A percentile compares a stretch with the other conserved stretches of the same genome.
Evolutionary conservation across 2,329 filamentous ascomycete species (phyloP).

Genomic region (Diplodia seriata): DNA sequence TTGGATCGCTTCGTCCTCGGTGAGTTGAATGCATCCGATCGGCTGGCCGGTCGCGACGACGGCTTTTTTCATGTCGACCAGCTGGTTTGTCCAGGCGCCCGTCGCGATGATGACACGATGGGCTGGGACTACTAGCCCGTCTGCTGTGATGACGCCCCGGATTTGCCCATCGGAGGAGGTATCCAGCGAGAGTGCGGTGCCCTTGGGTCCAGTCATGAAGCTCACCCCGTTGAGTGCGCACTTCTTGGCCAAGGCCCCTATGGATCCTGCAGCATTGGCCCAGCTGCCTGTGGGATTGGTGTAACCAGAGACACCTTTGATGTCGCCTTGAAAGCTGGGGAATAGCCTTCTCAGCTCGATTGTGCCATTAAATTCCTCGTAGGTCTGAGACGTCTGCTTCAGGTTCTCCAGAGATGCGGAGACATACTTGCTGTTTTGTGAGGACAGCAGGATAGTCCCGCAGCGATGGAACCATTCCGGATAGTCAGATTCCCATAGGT

Average conservation of each 20-base stretch:
- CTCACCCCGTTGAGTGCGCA: conserved; percentile 33
- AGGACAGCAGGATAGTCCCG: background rate
- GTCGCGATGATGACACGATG: conserved; percentile 39
- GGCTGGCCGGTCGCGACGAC: conserved; percentile 34
- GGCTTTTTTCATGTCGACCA: conserved; percentile 33
- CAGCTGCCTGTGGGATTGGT: conserved; percentile 35
- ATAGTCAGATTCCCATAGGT: conserved; percentile 3
- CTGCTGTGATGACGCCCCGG: conserved; percentile 23
- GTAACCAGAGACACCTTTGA: conserved; percentile 33
- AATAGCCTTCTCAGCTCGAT: background rate
- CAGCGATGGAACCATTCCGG: background rate
- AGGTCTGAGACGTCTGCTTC: background rate
- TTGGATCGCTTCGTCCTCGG: conserved; percentile 15
- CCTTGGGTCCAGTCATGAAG: conserved; percentile 32
- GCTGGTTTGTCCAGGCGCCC: conserved; percentile 41
- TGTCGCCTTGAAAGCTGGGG: background rate
- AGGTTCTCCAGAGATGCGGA: background rate
- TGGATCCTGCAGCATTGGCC: conserved; percentile 38
- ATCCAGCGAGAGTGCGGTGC: conserved; percentile 31
- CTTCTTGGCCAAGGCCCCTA: conserved; percentile 25
- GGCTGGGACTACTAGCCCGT: conserved; percentile 33
- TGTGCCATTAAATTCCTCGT: background rate
- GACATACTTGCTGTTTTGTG: background rate
- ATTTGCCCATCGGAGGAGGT: conserved; percentile 28
- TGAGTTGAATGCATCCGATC: conserved; percentile 33